A percentile compares a stretch with the other conserved stretches of the same genome.
phyloP scores from a whole-genome alignment of 2,329 filamentous ascomycete species.

The Colletotrichum scovillei region DNA sequence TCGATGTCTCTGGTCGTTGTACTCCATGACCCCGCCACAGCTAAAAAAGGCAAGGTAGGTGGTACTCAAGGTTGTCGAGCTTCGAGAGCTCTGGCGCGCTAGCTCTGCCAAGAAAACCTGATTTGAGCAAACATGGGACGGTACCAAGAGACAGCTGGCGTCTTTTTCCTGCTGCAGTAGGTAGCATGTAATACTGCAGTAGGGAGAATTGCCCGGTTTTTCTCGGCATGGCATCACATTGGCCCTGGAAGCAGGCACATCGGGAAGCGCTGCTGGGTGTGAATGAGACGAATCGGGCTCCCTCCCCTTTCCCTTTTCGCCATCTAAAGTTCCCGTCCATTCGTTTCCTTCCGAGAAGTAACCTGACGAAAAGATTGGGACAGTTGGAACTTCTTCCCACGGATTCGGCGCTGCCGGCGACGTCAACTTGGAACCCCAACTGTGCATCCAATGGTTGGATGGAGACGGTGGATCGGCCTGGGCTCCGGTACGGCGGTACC shows the following conservation, averaged over 20 bases:
- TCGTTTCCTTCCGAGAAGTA: no score
- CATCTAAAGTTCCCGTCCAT: not conserved
- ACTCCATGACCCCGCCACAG: not conserved
- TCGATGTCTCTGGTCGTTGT: not conserved
- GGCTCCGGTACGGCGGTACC: not conserved
- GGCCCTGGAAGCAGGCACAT: no score
- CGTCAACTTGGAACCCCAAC: not conserved
- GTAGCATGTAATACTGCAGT: no score
- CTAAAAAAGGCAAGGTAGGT: not conserved
- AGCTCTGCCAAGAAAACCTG: constrained; percentile 4
- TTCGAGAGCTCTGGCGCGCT: not conserved
- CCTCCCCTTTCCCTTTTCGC: not conserved
- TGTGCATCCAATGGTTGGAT: not conserved
- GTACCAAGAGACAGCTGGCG: not conserved
- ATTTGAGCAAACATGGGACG: not conserved
- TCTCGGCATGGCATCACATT: no score
- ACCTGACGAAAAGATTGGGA: no score
- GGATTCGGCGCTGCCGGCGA: not conserved
- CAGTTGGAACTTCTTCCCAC: not conserved
- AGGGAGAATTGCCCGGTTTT: no score
- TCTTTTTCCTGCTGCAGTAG: not conserved
- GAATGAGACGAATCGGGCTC: not conserved
- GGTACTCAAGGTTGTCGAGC: not conserved
- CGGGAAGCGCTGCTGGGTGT: not conserved
- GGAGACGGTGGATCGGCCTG: constrained; percentile 1